A percentile compares a stretch with the other conserved stretches of the same genome.
These are phyloP conservation scores for Lepiota venenata DNA, from an alignment of 768 basidiomycete genomes.

Conservation along the genomic window DNA sequence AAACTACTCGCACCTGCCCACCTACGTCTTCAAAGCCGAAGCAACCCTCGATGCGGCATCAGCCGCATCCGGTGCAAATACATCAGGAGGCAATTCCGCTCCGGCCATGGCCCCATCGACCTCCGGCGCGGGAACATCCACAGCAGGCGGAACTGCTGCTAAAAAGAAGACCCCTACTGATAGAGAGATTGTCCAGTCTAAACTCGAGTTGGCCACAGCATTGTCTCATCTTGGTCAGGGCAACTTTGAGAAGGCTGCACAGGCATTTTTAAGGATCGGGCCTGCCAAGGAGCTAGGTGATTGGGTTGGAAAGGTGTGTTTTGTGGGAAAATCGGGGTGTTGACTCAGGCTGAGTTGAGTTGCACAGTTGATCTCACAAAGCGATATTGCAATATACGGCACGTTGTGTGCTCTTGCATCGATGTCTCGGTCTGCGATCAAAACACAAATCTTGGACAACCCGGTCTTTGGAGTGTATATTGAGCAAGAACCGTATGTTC, in stretches of 20 bases:
- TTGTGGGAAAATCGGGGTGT: neutral
- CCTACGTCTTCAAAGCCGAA: conserved; percentile 97
- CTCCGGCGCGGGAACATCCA: conserved; percentile 14
- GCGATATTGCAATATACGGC: conserved; percentile 86
- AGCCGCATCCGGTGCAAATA: conserved; percentile 22
- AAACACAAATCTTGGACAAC: conserved; percentile 64
- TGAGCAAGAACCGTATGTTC: conserved; percentile 83
- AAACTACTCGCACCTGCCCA: conserved; percentile 82
- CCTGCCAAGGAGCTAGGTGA: conserved; percentile 64
- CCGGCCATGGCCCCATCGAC: conserved; percentile 6
- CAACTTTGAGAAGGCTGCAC: conserved; percentile 80
- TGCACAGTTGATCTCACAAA: conserved; percentile 65
- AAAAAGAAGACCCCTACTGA: conserved; percentile 50
- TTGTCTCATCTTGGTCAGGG: conserved; percentile 70
- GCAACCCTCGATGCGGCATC: conserved; percentile 72
- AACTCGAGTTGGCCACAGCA: conserved; percentile 79
- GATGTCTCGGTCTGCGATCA: conserved; percentile 67
- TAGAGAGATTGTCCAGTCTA: conserved; percentile 67
- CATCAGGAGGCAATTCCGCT: conserved; percentile 6
- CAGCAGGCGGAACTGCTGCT: conserved; percentile 18
- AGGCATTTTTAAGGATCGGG: conserved; percentile 66
- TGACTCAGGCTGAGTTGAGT: neutral
- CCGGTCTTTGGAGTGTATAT: conserved; percentile 70
- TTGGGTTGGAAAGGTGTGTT: conserved; percentile 69
- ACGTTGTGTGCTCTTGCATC: conserved; percentile 82